Evolutionary conservation across 805 yeast species (phyloP).

Genomic region (Starmera dryadoides): DNA sequence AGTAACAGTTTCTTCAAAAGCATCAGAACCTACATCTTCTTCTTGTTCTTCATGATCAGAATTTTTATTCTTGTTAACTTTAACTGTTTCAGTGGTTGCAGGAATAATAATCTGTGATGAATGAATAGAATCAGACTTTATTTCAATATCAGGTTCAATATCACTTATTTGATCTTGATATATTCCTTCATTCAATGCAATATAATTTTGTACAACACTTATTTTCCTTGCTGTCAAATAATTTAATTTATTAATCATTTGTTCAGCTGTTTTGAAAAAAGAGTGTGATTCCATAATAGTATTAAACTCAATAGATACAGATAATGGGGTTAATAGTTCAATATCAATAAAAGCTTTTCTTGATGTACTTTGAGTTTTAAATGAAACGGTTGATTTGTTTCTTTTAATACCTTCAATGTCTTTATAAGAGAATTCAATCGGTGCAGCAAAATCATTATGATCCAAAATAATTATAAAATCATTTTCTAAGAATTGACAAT

Average conservation of each 20-base stretch:
- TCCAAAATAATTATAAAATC: slow-evolving; percentile 9
- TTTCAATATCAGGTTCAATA: slow-evolving; percentile 1
- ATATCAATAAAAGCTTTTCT: slow-evolving; percentile 8
- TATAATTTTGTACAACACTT: slow-evolving; percentile 23
- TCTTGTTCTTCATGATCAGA: slow-evolving; percentile 14
- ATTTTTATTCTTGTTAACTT: slow-evolving; percentile 7
- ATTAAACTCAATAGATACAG: slow-evolving; percentile 5
- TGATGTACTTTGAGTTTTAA: slow-evolving; percentile 2
- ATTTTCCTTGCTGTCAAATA: slow-evolving; percentile 15
- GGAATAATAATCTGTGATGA: slow-evolving; percentile 1
- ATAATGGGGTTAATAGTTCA: slow-evolving; percentile 1
- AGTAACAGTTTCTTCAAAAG: slow-evolving; percentile 7
- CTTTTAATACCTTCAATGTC: slow-evolving; percentile 3
- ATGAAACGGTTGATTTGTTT: slow-evolving; percentile 2
- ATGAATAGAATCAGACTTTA: background rate
- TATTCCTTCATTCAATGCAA: slow-evolving; percentile 13
- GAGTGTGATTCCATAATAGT: background rate
- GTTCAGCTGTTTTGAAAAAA: background rate
- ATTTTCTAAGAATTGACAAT: slow-evolving; percentile 10
- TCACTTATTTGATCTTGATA: slow-evolving; percentile 3
- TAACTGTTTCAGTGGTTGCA: slow-evolving; percentile 4
- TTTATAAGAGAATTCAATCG: slow-evolving; percentile 12
- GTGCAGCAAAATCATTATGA: slow-evolving; percentile 12
- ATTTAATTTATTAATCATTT: background rate
- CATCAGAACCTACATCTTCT: slow-evolving; percentile 1